These are phyloP conservation scores for Thuja plicata DNA, from an alignment of 83 land plant genomes.

Conservation along the genomic window DNA sequence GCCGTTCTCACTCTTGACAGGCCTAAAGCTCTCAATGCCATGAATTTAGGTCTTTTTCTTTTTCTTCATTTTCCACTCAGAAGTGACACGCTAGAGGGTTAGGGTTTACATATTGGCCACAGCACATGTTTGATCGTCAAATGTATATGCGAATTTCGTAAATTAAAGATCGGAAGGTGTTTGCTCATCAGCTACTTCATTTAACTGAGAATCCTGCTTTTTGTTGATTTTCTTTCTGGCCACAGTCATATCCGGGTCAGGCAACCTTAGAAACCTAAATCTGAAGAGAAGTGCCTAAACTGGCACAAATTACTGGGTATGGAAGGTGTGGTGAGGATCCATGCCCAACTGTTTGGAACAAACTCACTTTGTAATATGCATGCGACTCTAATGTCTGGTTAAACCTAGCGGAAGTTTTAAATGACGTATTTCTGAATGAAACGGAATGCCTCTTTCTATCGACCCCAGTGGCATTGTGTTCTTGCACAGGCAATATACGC, in stretches of 20 bases:
- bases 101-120: neutral
- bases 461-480: neutral
- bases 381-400: no score
- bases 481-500: neutral
- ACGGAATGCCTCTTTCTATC: neutral
- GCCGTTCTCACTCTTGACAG: conserved; percentile 83
- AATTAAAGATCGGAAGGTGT: neutral
- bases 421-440: neutral
- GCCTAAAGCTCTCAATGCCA: conserved; percentile 88
- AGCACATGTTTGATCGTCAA: neutral
- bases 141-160: neutral
- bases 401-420: neutral
- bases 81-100: neutral
- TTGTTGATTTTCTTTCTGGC: neutral
- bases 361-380: neutral
- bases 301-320: neutral
- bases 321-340: neutral
- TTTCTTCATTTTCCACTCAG: neutral
- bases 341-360: neutral
- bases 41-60: conserved; percentile 53
- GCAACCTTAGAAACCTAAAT: neutral
- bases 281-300: neutral
- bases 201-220: neutral
- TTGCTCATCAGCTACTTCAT: neutral
- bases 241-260: neutral